phyloP scores from a whole-genome alignment of 352 stramenopile species.

The Globisporangium lucens region DNA sequence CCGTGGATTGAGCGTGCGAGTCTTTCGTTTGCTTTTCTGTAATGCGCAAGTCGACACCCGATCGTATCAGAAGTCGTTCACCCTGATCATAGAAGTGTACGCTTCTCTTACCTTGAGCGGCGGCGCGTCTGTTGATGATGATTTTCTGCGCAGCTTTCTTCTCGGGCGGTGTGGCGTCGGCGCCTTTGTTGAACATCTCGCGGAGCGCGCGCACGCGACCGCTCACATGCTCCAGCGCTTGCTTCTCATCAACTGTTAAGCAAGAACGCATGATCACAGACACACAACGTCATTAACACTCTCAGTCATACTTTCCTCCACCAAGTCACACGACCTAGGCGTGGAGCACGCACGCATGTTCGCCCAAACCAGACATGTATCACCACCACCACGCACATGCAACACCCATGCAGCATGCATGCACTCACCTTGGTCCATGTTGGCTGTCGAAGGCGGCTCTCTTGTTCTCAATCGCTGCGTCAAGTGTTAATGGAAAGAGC shows the following conservation, averaged over 20 bases:
- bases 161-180: conserved; percentile 16
- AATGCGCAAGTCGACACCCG: neutral
- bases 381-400: neutral
- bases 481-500: neutral
- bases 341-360: neutral
- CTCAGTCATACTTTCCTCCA: neutral
- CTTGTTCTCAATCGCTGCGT: neutral
- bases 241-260: conserved; percentile 28
- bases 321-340: neutral
- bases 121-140: conserved; percentile 23
- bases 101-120: conserved; percentile 16
- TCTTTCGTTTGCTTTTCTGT: conserved; percentile 13
- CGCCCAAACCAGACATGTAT: neutral
- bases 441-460: neutral
- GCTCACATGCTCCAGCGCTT: conserved; percentile 41
- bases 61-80: neutral
- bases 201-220: conserved; percentile 59
- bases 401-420: no score
- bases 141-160: conserved; percentile 8
- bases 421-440: conserved; percentile 27
- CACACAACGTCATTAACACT: neutral
- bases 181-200: conserved; percentile 66
- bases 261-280: neutral
- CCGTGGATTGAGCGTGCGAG: conserved; percentile 5
- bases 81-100: neutral